Evolutionary conservation across 2,329 filamentous ascomycete genomes (phyloP).

Genomic region (Exophiala mesophila): DNA sequence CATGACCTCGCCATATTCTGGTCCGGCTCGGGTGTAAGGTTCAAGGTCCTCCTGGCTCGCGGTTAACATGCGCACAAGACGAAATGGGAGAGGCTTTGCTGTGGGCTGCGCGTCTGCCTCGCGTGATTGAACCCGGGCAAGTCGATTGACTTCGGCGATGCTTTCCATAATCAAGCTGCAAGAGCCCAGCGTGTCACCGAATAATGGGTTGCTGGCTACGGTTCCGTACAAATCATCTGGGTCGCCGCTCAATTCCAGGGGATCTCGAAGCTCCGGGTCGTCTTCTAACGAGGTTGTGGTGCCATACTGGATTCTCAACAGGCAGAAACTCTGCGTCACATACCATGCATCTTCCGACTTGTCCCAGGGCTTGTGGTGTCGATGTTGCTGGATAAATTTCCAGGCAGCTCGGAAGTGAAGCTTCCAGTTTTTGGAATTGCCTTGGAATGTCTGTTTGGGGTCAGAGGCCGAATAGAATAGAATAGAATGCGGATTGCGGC

Average conservation of each 20-base stretch:
- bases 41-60: not conserved
- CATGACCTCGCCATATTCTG: not conserved
- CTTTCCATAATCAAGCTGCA: slow-evolving; percentile 2
- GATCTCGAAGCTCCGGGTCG: not conserved
- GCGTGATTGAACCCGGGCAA: not conserved
- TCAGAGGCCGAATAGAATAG: too few relatives aligned
- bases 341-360: slow-evolving; percentile 4
- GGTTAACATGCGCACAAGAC: not conserved
- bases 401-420: slow-evolving; percentile 3
- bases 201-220: not conserved
- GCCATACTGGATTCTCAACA: slow-evolving; percentile 1
- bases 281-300: not conserved
- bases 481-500: too few relatives aligned
- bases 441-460: slow-evolving; percentile 2
- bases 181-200: slow-evolving; percentile 1
- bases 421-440: slow-evolving; percentile 1
- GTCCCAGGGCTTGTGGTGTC: not conserved
- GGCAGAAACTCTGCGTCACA: slow-evolving; percentile 5
- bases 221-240: not conserved
- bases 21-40: not conserved
- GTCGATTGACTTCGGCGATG: not conserved
- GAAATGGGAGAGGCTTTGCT: not conserved
- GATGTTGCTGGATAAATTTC: slow-evolving; percentile 3
- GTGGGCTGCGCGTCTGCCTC: not conserved
- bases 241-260: not conserved